Evolutionary conservation across 306 rosid species (phyloP), one percentile per base, ranked within the genome.

Genomic region (Dicorynia guianensis): DNA sequence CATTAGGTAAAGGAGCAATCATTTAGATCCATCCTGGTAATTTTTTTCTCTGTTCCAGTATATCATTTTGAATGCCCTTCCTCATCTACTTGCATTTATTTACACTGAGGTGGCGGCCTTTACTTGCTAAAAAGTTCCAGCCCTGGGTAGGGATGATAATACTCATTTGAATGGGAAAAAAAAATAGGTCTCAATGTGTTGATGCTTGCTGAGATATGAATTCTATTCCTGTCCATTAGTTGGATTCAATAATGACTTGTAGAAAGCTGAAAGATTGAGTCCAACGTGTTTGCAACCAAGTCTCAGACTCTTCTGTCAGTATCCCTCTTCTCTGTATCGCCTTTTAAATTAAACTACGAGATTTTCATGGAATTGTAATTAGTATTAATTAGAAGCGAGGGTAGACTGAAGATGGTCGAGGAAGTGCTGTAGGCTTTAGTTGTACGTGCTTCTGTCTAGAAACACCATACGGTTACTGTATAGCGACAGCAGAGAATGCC

Each of bases 121-220:
- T 11, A 7, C 15, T 56, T 33, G 68, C 30, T 44, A 33, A 33
- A 1, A 65, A 5, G 33, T 64, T 75, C 9, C 33, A 36, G 30
- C 30, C 30, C 1, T 25, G 17, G 53, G 50, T 15, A 63, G 55
- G 58, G 50, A 38, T 39, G 33, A 64, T 40, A 25, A 42, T 14
- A 55, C 67, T 33, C 73, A 44, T 76, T 58, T 46, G 61, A 57
- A 36, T 33, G 25, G 18, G 40, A 58, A 73, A 47, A 58, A 73
- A 47, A 35, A 34, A 48, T 11, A 47, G 60, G 38, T 73, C 36
- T 9, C 4, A 15, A 3, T n/a, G 39, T 52, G 52, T 69, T 49
- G 46, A 43, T 44, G 34, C 35, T 49, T 33, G 19, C 44, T 13
- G 5, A 52, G 12, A 12, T 53, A 56, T 75, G 54, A 30, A 42